Evolutionary conservation across 2,329 filamentous ascomycete species (phyloP).

Genomic region (Passalora sequoiae): DNA sequence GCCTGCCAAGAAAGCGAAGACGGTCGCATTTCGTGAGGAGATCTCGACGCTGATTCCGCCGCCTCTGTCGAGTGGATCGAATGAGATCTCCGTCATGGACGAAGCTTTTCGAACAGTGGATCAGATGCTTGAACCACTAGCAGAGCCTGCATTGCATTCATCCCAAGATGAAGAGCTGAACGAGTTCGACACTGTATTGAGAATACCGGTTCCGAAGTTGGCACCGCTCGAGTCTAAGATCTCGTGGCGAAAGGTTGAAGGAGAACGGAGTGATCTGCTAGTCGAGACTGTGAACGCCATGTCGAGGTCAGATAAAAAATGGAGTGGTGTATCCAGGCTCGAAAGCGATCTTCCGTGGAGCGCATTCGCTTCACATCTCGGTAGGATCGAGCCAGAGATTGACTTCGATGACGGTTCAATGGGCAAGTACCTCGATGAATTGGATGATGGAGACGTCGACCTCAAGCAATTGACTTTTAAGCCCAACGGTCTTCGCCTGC

Average conservation of each 20-base stretch:
- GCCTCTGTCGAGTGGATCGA: constrained; percentile 26
- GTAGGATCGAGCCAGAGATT: constrained; percentile 36
- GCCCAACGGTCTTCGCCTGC: constrained; percentile 42
- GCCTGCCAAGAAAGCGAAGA: constrained; percentile 39
- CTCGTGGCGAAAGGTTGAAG: constrained; percentile 44
- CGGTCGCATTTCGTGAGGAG: constrained; percentile 37
- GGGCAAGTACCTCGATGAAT: constrained; percentile 33
- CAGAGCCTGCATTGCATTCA: constrained; percentile 32
- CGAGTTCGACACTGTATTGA: constrained; percentile 44
- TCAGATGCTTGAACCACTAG: constrained; percentile 35
- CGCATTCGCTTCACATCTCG: constrained; percentile 43
- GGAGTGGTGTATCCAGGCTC: constrained; percentile 39
- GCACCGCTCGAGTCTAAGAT: constrained; percentile 39
- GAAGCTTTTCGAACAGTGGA: constrained; percentile 33
- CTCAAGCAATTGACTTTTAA: constrained; percentile 46
- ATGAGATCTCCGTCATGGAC: constrained; percentile 18
- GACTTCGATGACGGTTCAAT: constrained; percentile 39
- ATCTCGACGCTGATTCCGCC: constrained; percentile 34
- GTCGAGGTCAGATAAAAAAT: constrained; percentile 33
- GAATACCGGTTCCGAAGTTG: constrained; percentile 47
- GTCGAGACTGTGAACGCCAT: constrained; percentile 17
- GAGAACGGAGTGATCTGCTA: constrained; percentile 33
- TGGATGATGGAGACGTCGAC: constrained; percentile 35
- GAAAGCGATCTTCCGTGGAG: constrained; percentile 44
- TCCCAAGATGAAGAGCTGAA: constrained; percentile 44